Base-by-base conservation (phyloP, 225 moss, liverwort and hornwort species). In the Pleurozium schreberi region DNA sequence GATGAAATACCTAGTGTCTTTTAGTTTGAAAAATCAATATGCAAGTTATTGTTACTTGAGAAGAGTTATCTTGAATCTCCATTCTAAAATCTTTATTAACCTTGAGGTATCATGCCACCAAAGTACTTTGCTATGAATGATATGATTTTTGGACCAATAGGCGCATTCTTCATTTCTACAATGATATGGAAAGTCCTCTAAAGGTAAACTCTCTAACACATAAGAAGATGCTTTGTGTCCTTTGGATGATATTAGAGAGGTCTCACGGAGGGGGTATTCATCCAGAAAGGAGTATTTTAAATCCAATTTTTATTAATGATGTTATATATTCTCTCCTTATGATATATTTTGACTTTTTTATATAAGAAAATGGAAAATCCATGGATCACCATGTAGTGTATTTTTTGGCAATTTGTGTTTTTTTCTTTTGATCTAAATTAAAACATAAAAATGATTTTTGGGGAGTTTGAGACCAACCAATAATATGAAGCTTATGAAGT, bases 201-300 rank as follows among this genome's bases (percentile, higher is more conserved):
- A 20, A 3, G 5, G 18, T 5, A 26, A 26, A 43, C 5, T 27
- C 4, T 16, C 0, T 43, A 71, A 45, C 1, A 1, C 6, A 30
- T 6, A 5, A 17, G 1, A 27, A 8, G 6, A 73, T 6, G 6
- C 0, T 49, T 49, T 75, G 12, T 4, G 4, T 47, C 49, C 2
- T 47, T 31, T 27, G 19, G 9, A 47, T 74, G 49, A 49, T 49
- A 19, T 7, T 49, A 49, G 0, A 0, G 15, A 75, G 2, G 12
- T 2, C 7, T 75, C 19, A 4, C 31, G 0, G 12, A 75, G 0
- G 10, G 11, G 2, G 2, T 6, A 31, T 74, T 74, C 18, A 47
- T 47, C 47, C 47, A 47, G n/a, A 73, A 31, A 0, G 11, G 47
- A 8, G 6, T 1, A 16, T 10, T 30, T 49, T 43, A 2, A 11